Percentiles rank a stretch among this genome's conserved stretches.
These are phyloP conservation scores for Sanguinoderma infundibulare DNA, from an alignment of 1,284 basidiomycete species.

Conservation along the genomic window DNA sequence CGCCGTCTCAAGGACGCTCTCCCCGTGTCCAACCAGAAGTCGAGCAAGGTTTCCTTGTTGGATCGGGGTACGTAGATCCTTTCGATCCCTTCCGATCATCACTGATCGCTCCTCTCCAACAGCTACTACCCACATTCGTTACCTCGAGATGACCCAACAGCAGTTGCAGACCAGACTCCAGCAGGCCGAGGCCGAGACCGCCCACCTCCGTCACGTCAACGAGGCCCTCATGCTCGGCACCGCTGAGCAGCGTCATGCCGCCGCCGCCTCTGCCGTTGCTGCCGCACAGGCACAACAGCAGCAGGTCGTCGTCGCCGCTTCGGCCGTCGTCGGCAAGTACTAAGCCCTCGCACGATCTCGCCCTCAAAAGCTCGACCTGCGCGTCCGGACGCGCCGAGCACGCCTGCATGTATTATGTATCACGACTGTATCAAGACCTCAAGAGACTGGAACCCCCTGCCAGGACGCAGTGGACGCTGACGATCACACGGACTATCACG, in stretches of 20 bases:
- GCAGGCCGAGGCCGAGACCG: constrained; percentile 75
- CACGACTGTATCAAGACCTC: constrained; percentile 34
- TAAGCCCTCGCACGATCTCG: constrained; percentile 43
- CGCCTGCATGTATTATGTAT: constrained; percentile 27
- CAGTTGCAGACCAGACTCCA: constrained; percentile 75
- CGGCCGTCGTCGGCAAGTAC: constrained; percentile 41
- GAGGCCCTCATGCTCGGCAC: constrained; percentile 85
- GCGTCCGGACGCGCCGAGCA: constrained; percentile 35
- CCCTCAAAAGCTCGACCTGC: constrained; percentile 36
- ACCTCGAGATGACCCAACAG: constrained; percentile 75
- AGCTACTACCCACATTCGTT: constrained; percentile 81
- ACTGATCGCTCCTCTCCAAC: constrained; percentile 15
- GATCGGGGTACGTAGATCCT: constrained; percentile 66
- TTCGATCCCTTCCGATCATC: constrained; percentile 13
- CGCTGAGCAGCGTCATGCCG: constrained; percentile 69
- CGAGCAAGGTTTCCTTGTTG: constrained; percentile 84
- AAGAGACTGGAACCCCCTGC: constrained; percentile 51
- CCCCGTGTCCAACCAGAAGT: constrained; percentile 85
- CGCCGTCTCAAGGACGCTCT: constrained; percentile 84
- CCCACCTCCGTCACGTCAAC: constrained; percentile 77
- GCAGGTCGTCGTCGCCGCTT: constrained; percentile 12
- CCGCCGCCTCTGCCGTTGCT: constrained; percentile 58
- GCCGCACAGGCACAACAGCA: constrained; percentile 46
- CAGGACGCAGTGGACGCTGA: constrained; percentile 58
- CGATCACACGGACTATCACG: constrained; percentile 47